Evolutionary conservation across 257 asterid species (phyloP), one percentile per base, ranked within the genome.

Genomic region (Plantago ovata): DNA sequence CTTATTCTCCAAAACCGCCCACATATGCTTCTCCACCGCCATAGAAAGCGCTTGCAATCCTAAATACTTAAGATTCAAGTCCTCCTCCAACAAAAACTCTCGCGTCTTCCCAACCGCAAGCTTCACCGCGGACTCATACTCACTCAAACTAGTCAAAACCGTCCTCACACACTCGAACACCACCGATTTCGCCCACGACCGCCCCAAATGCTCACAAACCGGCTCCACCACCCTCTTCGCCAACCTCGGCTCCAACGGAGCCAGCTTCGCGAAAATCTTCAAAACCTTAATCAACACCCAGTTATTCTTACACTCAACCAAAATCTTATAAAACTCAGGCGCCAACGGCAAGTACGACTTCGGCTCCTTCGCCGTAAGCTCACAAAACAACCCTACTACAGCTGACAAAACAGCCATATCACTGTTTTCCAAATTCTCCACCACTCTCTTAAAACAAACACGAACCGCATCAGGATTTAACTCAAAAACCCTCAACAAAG

Each of bases 281-380:
- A 92, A 67, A 56, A 92, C 83, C 79, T 92, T 92, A 36, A 92
- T 92, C 78, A 92, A 71, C 58, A 92, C 76, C 98, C 98, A 92
- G 59, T 92, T 92, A 75, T 88, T 88, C 67, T 81, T 77, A 20
- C 94, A 88, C 38, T 85, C 95, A 40, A 82, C 90, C 68, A 92
- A 72, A 65, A 88, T 72, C 68, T 78, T 79, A 67, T 83, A 88
- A 65, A 92, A 92, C 65, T 92, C 96, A 0, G 98, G 98, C 3
- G 98, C 98, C 75, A 92, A 70, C 2, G 98, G 96, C 77, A 92
- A 75, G 68, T 85, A 92, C 12, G 96, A 84, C 64, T 66, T 81
- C 9, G 96, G 89, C 10, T 92, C 95, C 38, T 74, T 84, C 39
- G 69, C 73, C 56, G 93, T 73, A 53, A 92, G 81, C 79, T 92